Percentiles rank a stretch among this genome's conserved stretches.
Conservation (phyloP, 768 basidiomycete genomes). For the Mycena albidolilacea region DNA sequence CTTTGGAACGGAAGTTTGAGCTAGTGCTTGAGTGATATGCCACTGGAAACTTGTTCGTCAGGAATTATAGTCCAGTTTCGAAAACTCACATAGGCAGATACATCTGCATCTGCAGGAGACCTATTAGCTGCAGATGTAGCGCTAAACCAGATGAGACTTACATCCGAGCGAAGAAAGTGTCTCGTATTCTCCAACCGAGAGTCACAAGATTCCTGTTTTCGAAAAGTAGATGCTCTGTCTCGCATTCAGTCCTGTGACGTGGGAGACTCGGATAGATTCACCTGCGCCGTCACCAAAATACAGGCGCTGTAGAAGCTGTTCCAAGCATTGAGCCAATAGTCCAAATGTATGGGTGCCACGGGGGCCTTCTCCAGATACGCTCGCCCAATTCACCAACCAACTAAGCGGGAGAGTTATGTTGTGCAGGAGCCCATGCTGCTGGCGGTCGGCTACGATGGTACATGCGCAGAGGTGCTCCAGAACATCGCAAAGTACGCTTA, state of each 20-base stretch:
- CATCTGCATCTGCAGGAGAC: constrained; percentile 58
- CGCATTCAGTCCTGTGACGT: neutral
- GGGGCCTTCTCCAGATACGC: constrained; percentile 30
- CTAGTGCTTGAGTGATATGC: constrained; percentile 48
- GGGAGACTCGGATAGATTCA: constrained; percentile 33
- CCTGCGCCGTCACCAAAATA: constrained; percentile 47
- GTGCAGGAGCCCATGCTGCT: constrained; percentile 52
- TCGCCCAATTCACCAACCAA: constrained; percentile 58
- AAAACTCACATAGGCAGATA: constrained; percentile 63
- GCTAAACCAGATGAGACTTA: constrained; percentile 45
- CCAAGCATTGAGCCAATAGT: constrained; percentile 41
- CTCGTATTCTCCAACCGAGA: constrained; percentile 44
- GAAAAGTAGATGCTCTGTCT: constrained; percentile 49
- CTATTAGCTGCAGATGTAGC: neutral
- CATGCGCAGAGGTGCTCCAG: constrained; percentile 64
- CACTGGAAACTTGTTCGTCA: constrained; percentile 42
- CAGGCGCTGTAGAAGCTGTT: constrained; percentile 46
- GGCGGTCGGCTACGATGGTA: constrained; percentile 53
- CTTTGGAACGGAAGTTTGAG: constrained; percentile 11
- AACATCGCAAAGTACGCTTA: constrained; percentile 65
- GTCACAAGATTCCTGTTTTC: constrained; percentile 42
- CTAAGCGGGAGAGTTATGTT: constrained; percentile 66
- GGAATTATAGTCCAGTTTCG: too few relatives aligned
- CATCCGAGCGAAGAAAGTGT: constrained; percentile 65
- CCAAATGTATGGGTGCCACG: constrained; percentile 27